Conservation (phyloP, 2,329 filamentous ascomycete species). For the Phoma herbarum region DNA sequence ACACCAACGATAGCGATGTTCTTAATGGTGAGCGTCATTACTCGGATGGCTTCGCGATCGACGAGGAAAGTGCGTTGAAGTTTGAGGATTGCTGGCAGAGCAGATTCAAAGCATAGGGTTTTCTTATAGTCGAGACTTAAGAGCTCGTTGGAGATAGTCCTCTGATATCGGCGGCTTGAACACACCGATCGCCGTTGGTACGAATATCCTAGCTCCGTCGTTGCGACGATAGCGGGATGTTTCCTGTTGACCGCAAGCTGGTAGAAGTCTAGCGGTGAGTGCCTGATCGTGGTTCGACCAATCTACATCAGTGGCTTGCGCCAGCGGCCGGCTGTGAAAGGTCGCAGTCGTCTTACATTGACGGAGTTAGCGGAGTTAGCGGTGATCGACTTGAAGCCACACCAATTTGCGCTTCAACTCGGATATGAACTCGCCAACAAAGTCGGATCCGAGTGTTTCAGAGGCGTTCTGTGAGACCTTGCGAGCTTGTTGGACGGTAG, state of each 20-base stretch:
- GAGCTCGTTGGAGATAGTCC: not conserved
- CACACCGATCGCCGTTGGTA: not conserved
- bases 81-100: no score
- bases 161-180: not conserved
- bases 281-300: not conserved
- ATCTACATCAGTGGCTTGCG: not conserved
- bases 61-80: not conserved
- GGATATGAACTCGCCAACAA: not conserved
- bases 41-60: not conserved
- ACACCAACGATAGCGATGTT: slow-evolving; percentile 54
- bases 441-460: not conserved
- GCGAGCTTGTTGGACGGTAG: not conserved
- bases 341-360: not conserved
- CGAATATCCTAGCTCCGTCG: not conserved
- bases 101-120: no score
- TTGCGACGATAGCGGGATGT: not conserved
- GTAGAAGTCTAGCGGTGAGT: not conserved
- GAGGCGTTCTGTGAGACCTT: not conserved
- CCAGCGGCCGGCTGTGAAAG: not conserved
- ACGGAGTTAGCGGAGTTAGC: not conserved
- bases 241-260: not conserved
- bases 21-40: slow-evolving; percentile 30
- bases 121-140: not conserved
- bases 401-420: not conserved
- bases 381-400: not conserved